phyloP scores from a whole-genome alignment of 306 rosid species.

The Prinsepia uniflora region DNA sequence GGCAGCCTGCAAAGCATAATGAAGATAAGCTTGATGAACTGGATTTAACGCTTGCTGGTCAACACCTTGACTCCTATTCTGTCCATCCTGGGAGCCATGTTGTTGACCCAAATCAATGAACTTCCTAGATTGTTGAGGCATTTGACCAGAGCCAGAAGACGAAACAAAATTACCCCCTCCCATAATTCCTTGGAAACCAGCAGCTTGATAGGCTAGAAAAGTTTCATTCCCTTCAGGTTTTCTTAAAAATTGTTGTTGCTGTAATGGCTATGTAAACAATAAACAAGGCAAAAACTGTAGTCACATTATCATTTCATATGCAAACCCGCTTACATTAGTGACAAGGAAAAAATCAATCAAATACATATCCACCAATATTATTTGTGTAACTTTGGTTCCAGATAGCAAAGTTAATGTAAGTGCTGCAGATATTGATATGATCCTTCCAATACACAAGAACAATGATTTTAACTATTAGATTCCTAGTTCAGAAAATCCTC shows the following conservation, averaged over 20 bases:
- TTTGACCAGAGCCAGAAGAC: slow-evolving; percentile 57
- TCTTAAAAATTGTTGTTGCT: slow-evolving; percentile 73
- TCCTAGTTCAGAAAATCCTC: not conserved
- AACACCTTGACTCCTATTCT: slow-evolving; percentile 61
- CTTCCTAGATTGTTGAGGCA: slow-evolving; percentile 77
- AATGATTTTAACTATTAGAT: not conserved
- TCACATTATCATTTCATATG: not conserved
- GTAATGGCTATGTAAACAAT: slow-evolving; percentile 58
- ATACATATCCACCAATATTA: not conserved
- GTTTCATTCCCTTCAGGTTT: slow-evolving; percentile 88
- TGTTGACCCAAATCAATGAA: slow-evolving; percentile 64
- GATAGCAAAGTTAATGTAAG: not conserved
- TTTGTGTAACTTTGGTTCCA: not conserved
- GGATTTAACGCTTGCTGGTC: slow-evolving; percentile 74
- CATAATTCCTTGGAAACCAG: slow-evolving; percentile 59
- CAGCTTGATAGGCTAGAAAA: slow-evolving; percentile 67
- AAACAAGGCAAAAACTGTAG: not conserved
- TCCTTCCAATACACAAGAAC: slow-evolving; percentile 3
- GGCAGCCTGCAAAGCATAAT: slow-evolving; percentile 69
- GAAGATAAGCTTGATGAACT: slow-evolving; percentile 75
- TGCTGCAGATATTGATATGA: not conserved
- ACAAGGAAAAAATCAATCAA: not conserved
- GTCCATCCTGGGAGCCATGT: slow-evolving; percentile 67
- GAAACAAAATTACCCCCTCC: slow-evolving; percentile 54
- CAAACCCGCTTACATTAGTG: not conserved